Evolutionary conservation across 139 green algal genomes (phyloP).

Genomic region (Medakamo hakoo): DNA sequence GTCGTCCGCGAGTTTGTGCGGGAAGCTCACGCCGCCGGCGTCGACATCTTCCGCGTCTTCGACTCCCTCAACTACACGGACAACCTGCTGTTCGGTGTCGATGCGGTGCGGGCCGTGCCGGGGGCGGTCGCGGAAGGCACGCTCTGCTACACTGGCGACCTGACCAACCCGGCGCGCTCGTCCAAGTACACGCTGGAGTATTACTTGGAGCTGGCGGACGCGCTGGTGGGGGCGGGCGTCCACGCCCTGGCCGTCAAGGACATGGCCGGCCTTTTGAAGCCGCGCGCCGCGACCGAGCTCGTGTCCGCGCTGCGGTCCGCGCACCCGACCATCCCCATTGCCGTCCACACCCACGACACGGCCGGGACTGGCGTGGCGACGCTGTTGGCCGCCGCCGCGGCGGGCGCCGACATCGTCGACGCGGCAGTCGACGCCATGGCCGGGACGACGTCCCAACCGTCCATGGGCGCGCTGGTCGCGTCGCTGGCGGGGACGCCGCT

Average conservation of each 20-base stretch:
- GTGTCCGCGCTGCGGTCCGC: slow-evolving; percentile 52
- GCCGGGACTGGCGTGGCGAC: slow-evolving; percentile 56
- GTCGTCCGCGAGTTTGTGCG: slow-evolving; percentile 58
- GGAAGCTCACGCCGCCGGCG: slow-evolving; percentile 37
- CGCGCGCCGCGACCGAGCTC: slow-evolving; percentile 59
- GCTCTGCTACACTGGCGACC: slow-evolving; percentile 86
- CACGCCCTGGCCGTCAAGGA: slow-evolving; percentile 81
- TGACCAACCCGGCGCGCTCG: slow-evolving; percentile 30
- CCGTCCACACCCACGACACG: slow-evolving; percentile 91
- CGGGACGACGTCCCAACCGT: slow-evolving; percentile 51
- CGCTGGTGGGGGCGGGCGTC: slow-evolving; percentile 63
- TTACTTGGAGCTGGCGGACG: slow-evolving; percentile 67
- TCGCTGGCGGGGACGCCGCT: slow-evolving; percentile 47
- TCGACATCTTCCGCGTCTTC: slow-evolving; percentile 88
- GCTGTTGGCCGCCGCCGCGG: slow-evolving; percentile 48
- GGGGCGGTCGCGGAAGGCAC: slow-evolving; percentile 66
- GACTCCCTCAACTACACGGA: slow-evolving; percentile 75
- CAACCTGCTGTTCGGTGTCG: slow-evolving; percentile 75
- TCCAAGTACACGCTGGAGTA: slow-evolving; percentile 80
- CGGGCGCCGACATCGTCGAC: slow-evolving; percentile 81
- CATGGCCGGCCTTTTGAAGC: slow-evolving; percentile 50
- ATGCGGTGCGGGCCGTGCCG: slow-evolving; percentile 35
- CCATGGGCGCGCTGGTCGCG: slow-evolving; percentile 71
- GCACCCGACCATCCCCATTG: slow-evolving; percentile 49
- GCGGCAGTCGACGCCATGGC: slow-evolving; percentile 68